A percentile compares a stretch with the other conserved stretches of the same genome.
Conservation (phyloP, 2,329 filamentous ascomycete genomes). For the Ophiosphaerella herpotricha region DNA sequence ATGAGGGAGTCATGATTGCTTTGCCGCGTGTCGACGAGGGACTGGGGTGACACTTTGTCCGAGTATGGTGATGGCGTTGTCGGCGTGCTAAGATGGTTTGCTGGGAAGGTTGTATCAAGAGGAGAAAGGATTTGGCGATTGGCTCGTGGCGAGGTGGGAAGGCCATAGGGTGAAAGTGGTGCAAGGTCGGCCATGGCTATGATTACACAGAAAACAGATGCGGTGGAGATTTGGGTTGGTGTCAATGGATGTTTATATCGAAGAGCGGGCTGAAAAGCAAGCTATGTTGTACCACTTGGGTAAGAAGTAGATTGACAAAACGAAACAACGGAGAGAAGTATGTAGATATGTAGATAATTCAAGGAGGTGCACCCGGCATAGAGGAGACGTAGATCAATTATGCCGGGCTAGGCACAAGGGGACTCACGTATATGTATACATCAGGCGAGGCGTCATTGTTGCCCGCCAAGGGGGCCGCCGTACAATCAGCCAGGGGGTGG, state of each 20-base stretch:
- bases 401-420: conserved; percentile 24
- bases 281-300: conserved; percentile 6
- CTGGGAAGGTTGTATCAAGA: conserved; percentile 25
- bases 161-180: conserved; percentile 21
- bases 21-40: conserved; percentile 16
- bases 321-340: conserved; percentile 5
- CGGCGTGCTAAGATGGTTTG: conserved; percentile 4
- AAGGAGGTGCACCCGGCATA: conserved; percentile 19
- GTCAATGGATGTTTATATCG: conserved; percentile 10
- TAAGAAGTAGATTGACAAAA: conserved; percentile 9
- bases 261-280: conserved; percentile 1
- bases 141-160: conserved; percentile 31
- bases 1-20: conserved; percentile 32
- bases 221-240: neutral
- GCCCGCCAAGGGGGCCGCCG: conserved; percentile 17
- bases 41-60: conserved; percentile 9
- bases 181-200: conserved; percentile 20
- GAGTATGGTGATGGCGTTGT: conserved; percentile 20
- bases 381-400: conserved; percentile 22
- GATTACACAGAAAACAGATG: conserved; percentile 10
- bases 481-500: conserved; percentile 20
- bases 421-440: conserved; percentile 23
- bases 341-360: conserved; percentile 21
- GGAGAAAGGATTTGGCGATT: conserved; percentile 24
- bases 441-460: conserved; percentile 24